phyloP scores from a whole-genome alignment of 352 stramenopile genomes.

The Achlya hypogyna region DNA sequence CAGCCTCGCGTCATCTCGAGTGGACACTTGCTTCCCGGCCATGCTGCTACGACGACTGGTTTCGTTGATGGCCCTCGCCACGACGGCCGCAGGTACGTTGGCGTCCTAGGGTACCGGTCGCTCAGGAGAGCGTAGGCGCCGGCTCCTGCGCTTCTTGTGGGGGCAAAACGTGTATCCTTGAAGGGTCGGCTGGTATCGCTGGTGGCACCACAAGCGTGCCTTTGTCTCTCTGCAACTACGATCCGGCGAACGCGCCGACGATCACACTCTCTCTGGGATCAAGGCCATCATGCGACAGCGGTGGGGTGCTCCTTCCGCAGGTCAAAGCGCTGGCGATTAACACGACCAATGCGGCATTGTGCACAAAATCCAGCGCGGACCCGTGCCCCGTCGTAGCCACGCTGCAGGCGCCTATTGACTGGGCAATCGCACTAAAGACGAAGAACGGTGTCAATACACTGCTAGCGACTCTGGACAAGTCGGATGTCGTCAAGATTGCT shows the following conservation, averaged over 20 bases:
- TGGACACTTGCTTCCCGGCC: too few relatives aligned
- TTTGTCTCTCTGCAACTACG: constrained; percentile 65
- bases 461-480: not conserved
- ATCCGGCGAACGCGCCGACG: constrained; percentile 22
- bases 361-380: constrained; percentile 21
- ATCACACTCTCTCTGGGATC: constrained; percentile 33
- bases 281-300: constrained; percentile 35
- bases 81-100: not conserved
- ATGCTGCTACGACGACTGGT: not conserved
- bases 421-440: constrained; percentile 21
- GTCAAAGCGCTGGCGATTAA: constrained; percentile 26
- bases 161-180: constrained; percentile 46
- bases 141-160: constrained; percentile 43
- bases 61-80: not conserved
- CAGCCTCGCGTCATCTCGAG: not conserved
- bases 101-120: not conserved
- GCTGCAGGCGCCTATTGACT: constrained; percentile 48
- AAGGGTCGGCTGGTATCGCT: constrained; percentile 29
- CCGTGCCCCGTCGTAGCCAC: constrained; percentile 43
- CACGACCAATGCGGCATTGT: constrained; percentile 26
- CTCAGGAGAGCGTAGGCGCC: constrained; percentile 23
- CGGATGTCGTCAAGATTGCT: constrained; percentile 27
- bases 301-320: constrained; percentile 31
- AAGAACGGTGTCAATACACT: not conserved
- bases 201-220: constrained; percentile 33